Percentiles rank a stretch among this genome's conserved stretches.
Conservation (phyloP, 352 stramenopile species). For the Elongisporangium senticosum region DNA sequence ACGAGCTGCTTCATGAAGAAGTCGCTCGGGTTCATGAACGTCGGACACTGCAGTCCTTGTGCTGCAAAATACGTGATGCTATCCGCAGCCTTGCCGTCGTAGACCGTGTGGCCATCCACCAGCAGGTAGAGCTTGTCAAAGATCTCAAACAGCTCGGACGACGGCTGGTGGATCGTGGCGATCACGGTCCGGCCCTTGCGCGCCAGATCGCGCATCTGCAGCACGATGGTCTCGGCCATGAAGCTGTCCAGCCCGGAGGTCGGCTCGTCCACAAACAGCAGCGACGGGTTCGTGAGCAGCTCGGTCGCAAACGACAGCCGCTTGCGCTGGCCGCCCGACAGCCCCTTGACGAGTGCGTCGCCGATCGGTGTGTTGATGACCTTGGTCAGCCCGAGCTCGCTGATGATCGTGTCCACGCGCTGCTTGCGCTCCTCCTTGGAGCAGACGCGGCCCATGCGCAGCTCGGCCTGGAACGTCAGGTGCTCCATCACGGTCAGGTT, state of each 20-base stretch:
- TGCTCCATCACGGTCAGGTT: slow-evolving; percentile 85
- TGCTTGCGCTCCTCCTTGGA: slow-evolving; percentile 12
- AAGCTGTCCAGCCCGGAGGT: slow-evolving; percentile 48
- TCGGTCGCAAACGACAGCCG: slow-evolving; percentile 74
- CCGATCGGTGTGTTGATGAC: slow-evolving; percentile 43
- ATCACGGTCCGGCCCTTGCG: slow-evolving; percentile 76
- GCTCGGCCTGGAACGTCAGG: slow-evolving; percentile 68
- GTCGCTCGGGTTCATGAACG: slow-evolving; percentile 37
- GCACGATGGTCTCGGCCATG: slow-evolving; percentile 33
- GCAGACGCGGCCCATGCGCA: slow-evolving; percentile 42
- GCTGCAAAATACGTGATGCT: slow-evolving; percentile 26
- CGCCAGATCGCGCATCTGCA: slow-evolving; percentile 43
- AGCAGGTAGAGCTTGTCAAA: slow-evolving; percentile 38
- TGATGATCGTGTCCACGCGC: slow-evolving; percentile 29
- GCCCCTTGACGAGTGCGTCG: slow-evolving; percentile 27
- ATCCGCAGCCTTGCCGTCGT: slow-evolving; percentile 31
- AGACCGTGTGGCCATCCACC: slow-evolving; percentile 26
- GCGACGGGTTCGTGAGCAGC: slow-evolving; percentile 60
- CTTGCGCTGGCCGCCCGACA: slow-evolving; percentile 77
- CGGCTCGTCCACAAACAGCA: slow-evolving; percentile 79
- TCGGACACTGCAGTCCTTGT: slow-evolving; percentile 21
- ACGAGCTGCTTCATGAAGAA: slow-evolving; percentile 43
- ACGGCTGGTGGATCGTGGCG: slow-evolving; percentile 81
- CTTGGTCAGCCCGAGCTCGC: slow-evolving; percentile 33
- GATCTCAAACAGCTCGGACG: slow-evolving; percentile 35